phyloP scores from a whole-genome alignment of 2,329 filamentous ascomycete genomes.

The Microsporum canis region DNA sequence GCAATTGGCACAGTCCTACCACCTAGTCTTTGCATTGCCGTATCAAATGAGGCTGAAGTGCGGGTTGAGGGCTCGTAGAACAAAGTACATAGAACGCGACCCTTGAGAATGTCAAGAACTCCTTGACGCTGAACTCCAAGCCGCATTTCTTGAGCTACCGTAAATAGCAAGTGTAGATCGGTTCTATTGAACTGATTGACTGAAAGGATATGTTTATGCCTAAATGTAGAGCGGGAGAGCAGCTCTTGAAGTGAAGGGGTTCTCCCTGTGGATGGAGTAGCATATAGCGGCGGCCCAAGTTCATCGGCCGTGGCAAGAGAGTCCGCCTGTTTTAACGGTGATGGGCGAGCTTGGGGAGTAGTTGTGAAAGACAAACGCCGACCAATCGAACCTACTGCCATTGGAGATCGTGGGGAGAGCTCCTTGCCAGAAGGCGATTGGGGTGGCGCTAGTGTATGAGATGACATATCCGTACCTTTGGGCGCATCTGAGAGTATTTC shows the following conservation, averaged over 20 bases:
- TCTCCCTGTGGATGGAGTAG: conserved; percentile 40
- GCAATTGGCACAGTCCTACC: conserved; percentile 73
- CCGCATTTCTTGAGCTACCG: conserved; percentile 94
- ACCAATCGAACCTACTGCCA: conserved; percentile 28
- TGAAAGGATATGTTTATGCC: conserved; percentile 77
- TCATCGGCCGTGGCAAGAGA: conserved; percentile 21
- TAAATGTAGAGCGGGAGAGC: conserved; percentile 72
- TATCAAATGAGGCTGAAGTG: conserved; percentile 91
- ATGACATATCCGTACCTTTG: conserved; percentile 65
- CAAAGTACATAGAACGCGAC: conserved; percentile 76
- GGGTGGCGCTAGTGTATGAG: conserved; percentile 41
- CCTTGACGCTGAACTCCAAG: conserved; percentile 87
- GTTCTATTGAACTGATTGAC: conserved; percentile 80
- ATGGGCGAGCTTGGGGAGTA: conserved; percentile 27
- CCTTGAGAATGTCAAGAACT: conserved; percentile 73
- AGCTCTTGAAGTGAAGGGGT: conserved; percentile 55
- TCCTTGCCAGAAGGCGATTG: conserved; percentile 34
- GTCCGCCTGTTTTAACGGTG: conserved; percentile 21
- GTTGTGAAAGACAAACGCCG: conserved; percentile 28
- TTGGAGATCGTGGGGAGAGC: conserved; percentile 32
- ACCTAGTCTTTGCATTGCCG: conserved; percentile 95
- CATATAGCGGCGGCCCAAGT: conserved; percentile 31
- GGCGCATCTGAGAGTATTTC: conserved; percentile 46
- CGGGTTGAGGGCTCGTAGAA: conserved; percentile 98
- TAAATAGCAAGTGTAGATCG: conserved; percentile 88